Percentiles rank a stretch among this genome's conserved stretches.
phyloP scores from a whole-genome alignment of 1,284 basidiomycete genomes.

The Ceratobasidium sp. region DNA sequence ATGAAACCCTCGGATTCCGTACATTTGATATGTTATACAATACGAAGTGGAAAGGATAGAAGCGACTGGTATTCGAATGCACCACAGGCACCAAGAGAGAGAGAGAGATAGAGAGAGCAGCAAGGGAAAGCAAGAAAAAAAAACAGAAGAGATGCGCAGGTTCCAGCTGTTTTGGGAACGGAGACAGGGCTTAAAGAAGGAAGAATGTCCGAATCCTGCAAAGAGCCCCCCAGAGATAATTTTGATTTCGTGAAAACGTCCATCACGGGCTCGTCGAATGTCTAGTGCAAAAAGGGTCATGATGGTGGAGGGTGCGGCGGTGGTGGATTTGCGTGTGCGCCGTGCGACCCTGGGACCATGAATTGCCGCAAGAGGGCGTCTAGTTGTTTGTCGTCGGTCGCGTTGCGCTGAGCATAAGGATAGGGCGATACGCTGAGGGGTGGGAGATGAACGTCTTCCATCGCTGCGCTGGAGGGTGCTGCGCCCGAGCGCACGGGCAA shows the following conservation, averaged over 20 bases:
- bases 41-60: constrained; percentile 8
- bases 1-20: constrained; percentile 23
- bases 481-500: constrained; percentile 6
- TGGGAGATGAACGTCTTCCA: constrained; percentile 25
- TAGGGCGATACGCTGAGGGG: constrained; percentile 36
- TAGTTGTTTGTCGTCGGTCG: constrained; percentile 37
- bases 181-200: constrained; percentile 35
- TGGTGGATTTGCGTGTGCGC: background rate
- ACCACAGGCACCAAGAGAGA: background rate
- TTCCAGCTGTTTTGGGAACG: constrained; percentile 14
- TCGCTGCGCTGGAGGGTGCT: background rate
- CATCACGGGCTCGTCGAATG: constrained; percentile 27
- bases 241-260: constrained; percentile 23
- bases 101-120: background rate
- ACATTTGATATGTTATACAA: constrained; percentile 38
- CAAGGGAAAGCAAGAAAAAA: background rate
- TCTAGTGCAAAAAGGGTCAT: background rate
- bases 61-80: constrained; percentile 12
- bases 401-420: constrained; percentile 25
- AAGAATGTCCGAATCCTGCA: constrained; percentile 38
- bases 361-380: constrained; percentile 33
- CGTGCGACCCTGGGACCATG: constrained; percentile 30
- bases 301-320: background rate
- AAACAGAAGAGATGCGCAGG: background rate
- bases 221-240: constrained; percentile 16